Percentiles rank a stretch among this genome's conserved stretches.
These are phyloP conservation scores for Pseudogymnoascus sp. DNA, from an alignment of 2,329 filamentous ascomycete species.

Conservation along the genomic window DNA sequence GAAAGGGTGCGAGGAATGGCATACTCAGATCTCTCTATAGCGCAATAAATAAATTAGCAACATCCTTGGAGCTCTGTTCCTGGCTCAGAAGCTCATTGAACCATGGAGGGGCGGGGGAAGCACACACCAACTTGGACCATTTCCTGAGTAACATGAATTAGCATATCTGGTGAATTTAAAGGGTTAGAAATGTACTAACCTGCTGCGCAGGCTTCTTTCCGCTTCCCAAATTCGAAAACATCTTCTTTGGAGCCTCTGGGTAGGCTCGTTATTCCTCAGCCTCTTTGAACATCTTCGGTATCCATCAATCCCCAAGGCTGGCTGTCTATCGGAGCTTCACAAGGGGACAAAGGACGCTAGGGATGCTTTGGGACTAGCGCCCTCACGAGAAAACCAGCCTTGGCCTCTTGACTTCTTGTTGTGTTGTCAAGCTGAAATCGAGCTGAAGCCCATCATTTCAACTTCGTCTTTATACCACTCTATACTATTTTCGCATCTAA, in stretches of 20 bases:
- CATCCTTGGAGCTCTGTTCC: slow-evolving; percentile 9
- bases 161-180: slow-evolving; percentile 13
- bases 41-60: slow-evolving; percentile 17
- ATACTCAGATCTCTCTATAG: slow-evolving; percentile 56
- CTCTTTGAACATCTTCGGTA: slow-evolving; percentile 5
- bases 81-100: not conserved
- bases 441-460: not conserved
- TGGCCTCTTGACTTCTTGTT: not conserved
- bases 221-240: slow-evolving; percentile 58
- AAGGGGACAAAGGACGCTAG: not conserved
- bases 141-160: slow-evolving; percentile 55
- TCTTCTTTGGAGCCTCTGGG: slow-evolving; percentile 24
- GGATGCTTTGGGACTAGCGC: not conserved
- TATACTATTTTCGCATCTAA: not conserved
- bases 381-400: not conserved
- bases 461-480: not conserved
- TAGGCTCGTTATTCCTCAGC: not conserved
- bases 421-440: not conserved
- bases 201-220: slow-evolving; percentile 65
- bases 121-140: slow-evolving; percentile 99
- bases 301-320: slow-evolving; percentile 8
- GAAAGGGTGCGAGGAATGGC: slow-evolving; percentile 27
- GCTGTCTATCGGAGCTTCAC: slow-evolving; percentile 8
- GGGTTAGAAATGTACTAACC: slow-evolving; percentile 41
- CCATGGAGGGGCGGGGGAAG: slow-evolving; percentile 23